A percentile compares a stretch with the other conserved stretches of the same genome.
Conservation (phyloP, 495 filamentous ascomycete species). For the Aspergillus indologenus region DNA sequence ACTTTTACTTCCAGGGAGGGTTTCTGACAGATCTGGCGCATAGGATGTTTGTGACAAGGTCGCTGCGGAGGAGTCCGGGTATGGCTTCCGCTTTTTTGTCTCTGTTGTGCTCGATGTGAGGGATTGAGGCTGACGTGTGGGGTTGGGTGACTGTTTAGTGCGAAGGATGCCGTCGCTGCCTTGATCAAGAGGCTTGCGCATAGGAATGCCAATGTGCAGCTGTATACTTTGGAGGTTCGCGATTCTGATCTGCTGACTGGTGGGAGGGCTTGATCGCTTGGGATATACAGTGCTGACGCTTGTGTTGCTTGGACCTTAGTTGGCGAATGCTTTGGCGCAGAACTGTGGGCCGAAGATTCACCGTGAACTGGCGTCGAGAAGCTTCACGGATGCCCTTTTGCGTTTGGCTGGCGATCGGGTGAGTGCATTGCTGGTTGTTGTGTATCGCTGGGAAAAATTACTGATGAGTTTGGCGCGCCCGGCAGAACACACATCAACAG, state of each 20-base stretch:
- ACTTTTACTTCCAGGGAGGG: too few relatives aligned
- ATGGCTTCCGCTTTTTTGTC: constrained; percentile 17
- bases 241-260: neutral
- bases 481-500: constrained; percentile 85
- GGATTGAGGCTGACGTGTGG: constrained; percentile 18
- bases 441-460: constrained; percentile 4
- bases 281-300: constrained; percentile 3
- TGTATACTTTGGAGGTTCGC: constrained; percentile 90
- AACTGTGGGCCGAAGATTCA: constrained; percentile 93
- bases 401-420: constrained; percentile 84
- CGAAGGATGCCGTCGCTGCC: constrained; percentile 89
- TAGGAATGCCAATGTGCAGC: constrained; percentile 97
- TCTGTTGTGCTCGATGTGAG: neutral
- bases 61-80: constrained; percentile 60
- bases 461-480: neutral
- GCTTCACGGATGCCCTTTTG: constrained; percentile 92
- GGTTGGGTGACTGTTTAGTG: constrained; percentile 35
- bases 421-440: constrained; percentile 14
- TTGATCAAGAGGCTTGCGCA: constrained; percentile 96
- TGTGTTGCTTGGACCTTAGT: constrained; percentile 43
- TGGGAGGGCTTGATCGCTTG: too few relatives aligned
- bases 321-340: constrained; percentile 90
- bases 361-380: constrained; percentile 86
- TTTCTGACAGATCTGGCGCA: constrained; percentile 16
- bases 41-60: constrained; percentile 97